These are phyloP conservation scores for Psilocybe cyanescens DNA, from an alignment of 768 basidiomycete species.

Conservation along the genomic window DNA sequence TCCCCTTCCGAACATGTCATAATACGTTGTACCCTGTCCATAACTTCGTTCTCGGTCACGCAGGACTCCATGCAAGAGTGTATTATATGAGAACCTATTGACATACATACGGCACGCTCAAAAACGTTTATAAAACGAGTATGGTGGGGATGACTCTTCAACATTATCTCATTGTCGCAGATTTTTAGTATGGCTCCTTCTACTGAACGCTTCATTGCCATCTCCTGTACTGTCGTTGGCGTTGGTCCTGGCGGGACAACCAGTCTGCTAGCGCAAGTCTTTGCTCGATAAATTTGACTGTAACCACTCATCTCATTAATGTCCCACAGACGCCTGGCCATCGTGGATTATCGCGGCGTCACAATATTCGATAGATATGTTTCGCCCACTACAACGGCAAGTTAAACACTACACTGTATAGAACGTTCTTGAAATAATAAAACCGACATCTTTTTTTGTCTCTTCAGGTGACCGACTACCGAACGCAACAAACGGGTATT, in stretches of 20 bases:
- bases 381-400: slow-evolving; percentile 56
- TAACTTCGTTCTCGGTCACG: slow-evolving; percentile 24
- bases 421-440: background rate
- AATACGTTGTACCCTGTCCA: slow-evolving; percentile 17
- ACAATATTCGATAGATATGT: slow-evolving; percentile 68
- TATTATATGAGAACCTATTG: slow-evolving; percentile 15
- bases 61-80: slow-evolving; percentile 18
- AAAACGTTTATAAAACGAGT: slow-evolving; percentile 25
- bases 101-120: slow-evolving; percentile 20
- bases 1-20: slow-evolving; percentile 20
- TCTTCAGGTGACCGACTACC: slow-evolving; percentile 68
- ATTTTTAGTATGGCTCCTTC: slow-evolving; percentile 37
- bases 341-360: slow-evolving; percentile 63
- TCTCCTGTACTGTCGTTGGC: slow-evolving; percentile 75
- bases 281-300: slow-evolving; percentile 1
- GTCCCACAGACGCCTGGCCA: slow-evolving; percentile 43
- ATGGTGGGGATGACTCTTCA: slow-evolving; percentile 4
- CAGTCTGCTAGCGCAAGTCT: slow-evolving; percentile 77
- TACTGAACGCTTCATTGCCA: slow-evolving; percentile 52
- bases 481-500: slow-evolving; percentile 66
- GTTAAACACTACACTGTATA: slow-evolving; percentile 5
- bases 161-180: slow-evolving; percentile 19
- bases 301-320: background rate
- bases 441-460: background rate
- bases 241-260: slow-evolving; percentile 83